Evolutionary conservation across 2,329 filamentous ascomycete genomes (phyloP).

Genomic region (Talaromyces sp.): DNA sequence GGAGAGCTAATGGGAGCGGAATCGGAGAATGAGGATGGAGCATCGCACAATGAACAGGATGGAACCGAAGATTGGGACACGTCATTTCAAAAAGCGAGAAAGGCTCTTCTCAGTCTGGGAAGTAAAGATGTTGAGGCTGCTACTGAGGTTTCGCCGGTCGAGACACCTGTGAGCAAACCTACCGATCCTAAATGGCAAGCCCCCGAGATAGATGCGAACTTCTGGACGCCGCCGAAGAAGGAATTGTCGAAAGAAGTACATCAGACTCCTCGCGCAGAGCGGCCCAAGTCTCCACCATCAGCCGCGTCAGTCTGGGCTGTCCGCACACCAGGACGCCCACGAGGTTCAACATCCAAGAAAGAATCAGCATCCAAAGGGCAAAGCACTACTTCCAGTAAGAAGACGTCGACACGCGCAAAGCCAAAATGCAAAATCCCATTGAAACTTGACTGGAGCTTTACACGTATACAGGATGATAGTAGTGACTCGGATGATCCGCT

Average conservation of each 20-base stretch:
- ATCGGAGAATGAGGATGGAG: conserved; percentile 7
- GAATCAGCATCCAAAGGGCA: conserved; percentile 19
- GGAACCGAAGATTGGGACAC: conserved; percentile 14
- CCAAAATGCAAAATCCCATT: conserved; percentile 30
- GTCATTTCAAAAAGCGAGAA: neutral
- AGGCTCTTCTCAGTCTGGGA: neutral
- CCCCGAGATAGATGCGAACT: conserved; percentile 29
- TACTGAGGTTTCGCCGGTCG: neutral
- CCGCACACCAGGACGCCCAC: conserved; percentile 22
- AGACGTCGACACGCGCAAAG: conserved; percentile 22
- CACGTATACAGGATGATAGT: conserved; percentile 28
- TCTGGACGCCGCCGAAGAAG: conserved; percentile 27
- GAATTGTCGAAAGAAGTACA: neutral
- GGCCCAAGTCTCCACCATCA: conserved; percentile 34
- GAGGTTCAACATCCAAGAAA: conserved; percentile 24
- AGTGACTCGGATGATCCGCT: conserved; percentile 45
- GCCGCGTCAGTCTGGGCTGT: conserved; percentile 40
- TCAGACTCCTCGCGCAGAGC: conserved; percentile 9
- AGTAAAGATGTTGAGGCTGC: neutral
- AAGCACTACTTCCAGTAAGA: conserved; percentile 22
- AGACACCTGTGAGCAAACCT: conserved; percentile 13
- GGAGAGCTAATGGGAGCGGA: conserved; percentile 29
- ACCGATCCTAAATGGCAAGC: conserved; percentile 31
- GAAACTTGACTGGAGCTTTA: conserved; percentile 38
- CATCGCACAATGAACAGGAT: neutral